Base-by-base conservation (phyloP, 306 rosid genomes). In the Hylodesmum podocarpum region DNA sequence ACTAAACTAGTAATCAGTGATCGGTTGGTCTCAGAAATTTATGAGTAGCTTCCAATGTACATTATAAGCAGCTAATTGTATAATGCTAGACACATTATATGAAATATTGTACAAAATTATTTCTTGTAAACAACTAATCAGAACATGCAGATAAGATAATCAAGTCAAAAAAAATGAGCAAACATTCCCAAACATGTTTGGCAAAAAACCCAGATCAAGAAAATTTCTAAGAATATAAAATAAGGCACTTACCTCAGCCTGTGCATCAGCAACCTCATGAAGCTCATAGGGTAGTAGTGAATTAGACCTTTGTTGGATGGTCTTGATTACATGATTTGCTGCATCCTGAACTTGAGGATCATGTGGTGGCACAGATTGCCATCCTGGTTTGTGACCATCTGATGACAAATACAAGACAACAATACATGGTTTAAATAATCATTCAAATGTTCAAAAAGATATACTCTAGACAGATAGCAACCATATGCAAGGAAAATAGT, bases 281-380 rank as follows among this genome's bases (percentile, higher is more conserved):
- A 91, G 93, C 72, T 57, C 89, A 64, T 88, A 89, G 54, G 97
- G 94, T 33, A 86, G 47, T 69, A 89, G 29, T 3, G 97, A 91
- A 82, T 91, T 91, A 27, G 97, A 91, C 89, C 78, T 89, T 72
- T 85, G 87, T 86, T 91, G 94, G 81, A 91, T 84, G 63, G 90
- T 78, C 86, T 77, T 81, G 25, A 91, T 50, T 69, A 95, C 97
- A 74, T 91, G 97, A 80, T 88, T 63, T 39, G 97, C 95, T 21
- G 97, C 97, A 73, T 91, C 95, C 76, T 86, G 91, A 82, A 91
- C 95, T 77, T 80, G 90, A 29, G 95, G 97, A 34, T 91, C 97
- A 34, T 88, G 83, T 5, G 77, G 25, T 21, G 88, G 95, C 83
- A 91, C 93, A 68, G 87, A 75, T 81, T 82, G 87, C 91, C 86